Percentiles rank a stretch among this genome's conserved stretches.
These are phyloP conservation scores for Nevesoporus exiguus DNA, from an alignment of 768 basidiomycete species.

Conservation along the genomic window DNA sequence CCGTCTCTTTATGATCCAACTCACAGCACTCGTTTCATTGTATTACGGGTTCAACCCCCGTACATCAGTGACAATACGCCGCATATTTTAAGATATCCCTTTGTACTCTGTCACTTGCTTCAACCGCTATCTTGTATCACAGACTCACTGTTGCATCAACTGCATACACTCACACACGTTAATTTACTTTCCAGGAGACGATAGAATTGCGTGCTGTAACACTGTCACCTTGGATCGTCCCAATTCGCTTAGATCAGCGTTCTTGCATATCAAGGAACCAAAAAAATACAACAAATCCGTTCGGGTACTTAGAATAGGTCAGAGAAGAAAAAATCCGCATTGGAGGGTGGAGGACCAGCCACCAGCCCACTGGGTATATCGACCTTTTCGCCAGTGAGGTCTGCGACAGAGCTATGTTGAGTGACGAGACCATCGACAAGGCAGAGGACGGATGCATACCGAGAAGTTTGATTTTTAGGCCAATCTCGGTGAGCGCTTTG, in stretches of 20 bases:
- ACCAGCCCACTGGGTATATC: constrained; percentile 80
- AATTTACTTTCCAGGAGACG: constrained; percentile 16
- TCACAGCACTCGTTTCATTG: constrained; percentile 32
- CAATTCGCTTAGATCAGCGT: neutral
- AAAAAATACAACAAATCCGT: constrained; percentile 8
- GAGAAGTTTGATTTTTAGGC: constrained; percentile 85
- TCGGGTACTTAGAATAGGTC: constrained; percentile 41
- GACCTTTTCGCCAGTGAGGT: constrained; percentile 85
- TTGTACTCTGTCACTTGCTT: constrained; percentile 16
- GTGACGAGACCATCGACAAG: neutral
- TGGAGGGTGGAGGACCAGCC: constrained; percentile 75
- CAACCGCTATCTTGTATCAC: constrained; percentile 29
- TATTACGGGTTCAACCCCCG: constrained; percentile 88
- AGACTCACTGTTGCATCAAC: constrained; percentile 49
- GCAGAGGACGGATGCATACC: constrained; percentile 44
- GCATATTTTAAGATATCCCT: constrained; percentile 20
- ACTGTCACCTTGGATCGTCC: constrained; percentile 5
- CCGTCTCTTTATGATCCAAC: constrained; percentile 25
- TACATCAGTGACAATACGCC: constrained; percentile 35
- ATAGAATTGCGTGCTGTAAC: constrained; percentile 21
- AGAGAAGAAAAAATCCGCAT: constrained; percentile 84
- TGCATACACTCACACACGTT: constrained; percentile 39
- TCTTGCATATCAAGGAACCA: neutral
- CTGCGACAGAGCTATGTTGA: constrained; percentile 36
- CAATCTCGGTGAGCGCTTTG: constrained; percentile 84